These are phyloP conservation scores for Boletus vermiculosoides DNA, from an alignment of 768 basidiomycete species.

Conservation along the genomic window DNA sequence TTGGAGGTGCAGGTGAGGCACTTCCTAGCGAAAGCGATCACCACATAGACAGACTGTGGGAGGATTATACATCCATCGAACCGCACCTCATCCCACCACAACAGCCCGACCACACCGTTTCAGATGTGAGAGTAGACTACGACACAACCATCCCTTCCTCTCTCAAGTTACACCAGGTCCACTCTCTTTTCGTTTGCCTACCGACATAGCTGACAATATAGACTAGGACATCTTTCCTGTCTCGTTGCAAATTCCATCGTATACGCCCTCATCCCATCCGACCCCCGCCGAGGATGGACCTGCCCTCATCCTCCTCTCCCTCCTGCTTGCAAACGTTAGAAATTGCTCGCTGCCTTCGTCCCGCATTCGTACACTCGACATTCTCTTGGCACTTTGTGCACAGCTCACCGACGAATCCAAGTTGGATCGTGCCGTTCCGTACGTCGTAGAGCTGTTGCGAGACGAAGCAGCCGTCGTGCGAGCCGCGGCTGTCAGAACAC, in stretches of 20 bases:
- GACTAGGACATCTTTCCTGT: slow-evolving; percentile 75
- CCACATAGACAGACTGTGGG: slow-evolving; percentile 80
- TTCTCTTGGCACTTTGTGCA: slow-evolving; percentile 76
- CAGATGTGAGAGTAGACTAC: slow-evolving; percentile 60
- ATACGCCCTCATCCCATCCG: slow-evolving; percentile 37
- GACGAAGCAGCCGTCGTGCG: slow-evolving; percentile 86
- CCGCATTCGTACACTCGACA: slow-evolving; percentile 80
- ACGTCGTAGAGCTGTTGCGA: slow-evolving; percentile 82
- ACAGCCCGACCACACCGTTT: slow-evolving; percentile 42
- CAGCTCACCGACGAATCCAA: slow-evolving; percentile 94
- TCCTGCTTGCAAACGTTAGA: slow-evolving; percentile 85
- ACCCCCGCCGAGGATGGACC: slow-evolving; percentile 81
- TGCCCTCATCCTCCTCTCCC: slow-evolving; percentile 81
- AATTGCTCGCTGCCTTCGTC: slow-evolving; percentile 86
- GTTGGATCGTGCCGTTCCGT: slow-evolving; percentile 89
- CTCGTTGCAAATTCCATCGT: slow-evolving; percentile 64
- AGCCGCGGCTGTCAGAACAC: slow-evolving; percentile 69
- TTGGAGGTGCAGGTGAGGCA: slow-evolving; percentile 31
- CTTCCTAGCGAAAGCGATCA: slow-evolving; percentile 85
- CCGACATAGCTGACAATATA: slow-evolving; percentile 4
- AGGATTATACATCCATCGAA: slow-evolving; percentile 81
- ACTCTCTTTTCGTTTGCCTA: not conserved
- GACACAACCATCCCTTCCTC: slow-evolving; percentile 32
- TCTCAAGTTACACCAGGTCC: slow-evolving; percentile 62
- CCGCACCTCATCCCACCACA: slow-evolving; percentile 58